Base-by-base conservation (phyloP, 768 basidiomycete species). In the Tremella fuciformis region DNA sequence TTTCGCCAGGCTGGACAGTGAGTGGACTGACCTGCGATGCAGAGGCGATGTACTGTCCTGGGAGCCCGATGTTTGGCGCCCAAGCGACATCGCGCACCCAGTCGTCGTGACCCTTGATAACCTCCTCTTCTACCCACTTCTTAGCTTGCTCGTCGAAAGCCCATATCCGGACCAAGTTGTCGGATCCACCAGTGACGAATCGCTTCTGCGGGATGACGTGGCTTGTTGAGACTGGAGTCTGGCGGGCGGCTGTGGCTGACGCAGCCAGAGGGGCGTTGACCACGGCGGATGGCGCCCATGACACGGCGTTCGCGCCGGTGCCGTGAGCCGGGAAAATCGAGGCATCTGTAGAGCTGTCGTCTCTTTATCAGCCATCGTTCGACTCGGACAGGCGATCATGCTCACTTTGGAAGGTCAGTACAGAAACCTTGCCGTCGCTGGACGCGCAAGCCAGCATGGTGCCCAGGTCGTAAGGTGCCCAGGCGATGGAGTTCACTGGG, bases 81-180 rank as follows among this genome's bases (percentile, higher is more conserved):
- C 93, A 98, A 0, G 94, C 90, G n/a, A 97, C 93, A 74, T 98
- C 94, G 48, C 94, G 83, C 19, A 99, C 93, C 94, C 94, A 99
- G 77, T 99, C 94, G 0, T 87, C 84, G 77, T 99, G 94, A 0
- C 91, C 92, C 50, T 90, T 88, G 21, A 99, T 83, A 0, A 82
- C 84, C 69, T 94, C 92, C 75, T 92, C 93, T 67, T 91, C 89
- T 13, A 83, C 82, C 91, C 93, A 97, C 8, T 88, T 84, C 76
- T 92, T 88, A 8, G 85, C 82, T 53, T 89, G 87, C 53, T 93
- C 89, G 61, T 86, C 84, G 80, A 86, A 96, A 0, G 83, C 86
- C 94, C 94, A 97, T 65, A 97, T 89, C 69, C 87, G 87, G 69
- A 96, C 90, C 50, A 94, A 83, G 70, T 93, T 92, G 78, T 98